Conservation (phyloP, 2,329 filamentous ascomycete genomes). For the Coniochaeta pulveracea region DNA sequence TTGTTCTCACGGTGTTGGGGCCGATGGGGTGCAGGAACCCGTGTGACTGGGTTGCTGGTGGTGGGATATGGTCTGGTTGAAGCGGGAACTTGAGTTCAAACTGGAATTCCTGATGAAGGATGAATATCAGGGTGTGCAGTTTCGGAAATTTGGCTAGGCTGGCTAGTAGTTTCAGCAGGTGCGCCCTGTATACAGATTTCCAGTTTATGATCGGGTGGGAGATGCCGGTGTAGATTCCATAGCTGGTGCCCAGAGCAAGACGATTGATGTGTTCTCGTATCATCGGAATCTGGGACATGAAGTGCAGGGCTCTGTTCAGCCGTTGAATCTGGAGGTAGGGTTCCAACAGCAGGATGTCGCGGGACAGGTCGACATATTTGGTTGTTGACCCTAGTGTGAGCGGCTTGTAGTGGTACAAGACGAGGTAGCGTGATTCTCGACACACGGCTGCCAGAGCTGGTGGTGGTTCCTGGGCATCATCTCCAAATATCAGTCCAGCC, state of each 20-base stretch:
- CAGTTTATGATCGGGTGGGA: conserved; percentile 32
- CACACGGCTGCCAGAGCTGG: conserved; percentile 31
- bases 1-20: conserved; percentile 1
- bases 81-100: conserved; percentile 27
- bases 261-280: conserved; percentile 26
- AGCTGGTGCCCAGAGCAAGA: conserved; percentile 33
- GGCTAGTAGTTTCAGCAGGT: conserved; percentile 29
- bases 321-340: conserved; percentile 35
- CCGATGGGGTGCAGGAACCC: background rate
- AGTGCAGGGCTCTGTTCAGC: conserved; percentile 31
- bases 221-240: conserved; percentile 31
- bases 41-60: conserved; percentile 4
- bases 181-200: conserved; percentile 29
- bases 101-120: conserved; percentile 35
- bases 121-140: conserved; percentile 28
- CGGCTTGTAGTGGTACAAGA: conserved; percentile 29
- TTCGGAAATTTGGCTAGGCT: conserved; percentile 27
- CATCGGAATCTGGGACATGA: conserved; percentile 32
- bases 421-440: conserved; percentile 29
- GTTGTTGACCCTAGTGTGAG: conserved; percentile 31
- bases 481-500: conserved; percentile 34
- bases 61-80: conserved; percentile 11
- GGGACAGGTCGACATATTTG: conserved; percentile 32
- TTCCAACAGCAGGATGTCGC: conserved; percentile 34
- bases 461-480: conserved; percentile 31